Base-by-base conservation (phyloP, 768 basidiomycete species). In the Lentinula guzmanii region DNA sequence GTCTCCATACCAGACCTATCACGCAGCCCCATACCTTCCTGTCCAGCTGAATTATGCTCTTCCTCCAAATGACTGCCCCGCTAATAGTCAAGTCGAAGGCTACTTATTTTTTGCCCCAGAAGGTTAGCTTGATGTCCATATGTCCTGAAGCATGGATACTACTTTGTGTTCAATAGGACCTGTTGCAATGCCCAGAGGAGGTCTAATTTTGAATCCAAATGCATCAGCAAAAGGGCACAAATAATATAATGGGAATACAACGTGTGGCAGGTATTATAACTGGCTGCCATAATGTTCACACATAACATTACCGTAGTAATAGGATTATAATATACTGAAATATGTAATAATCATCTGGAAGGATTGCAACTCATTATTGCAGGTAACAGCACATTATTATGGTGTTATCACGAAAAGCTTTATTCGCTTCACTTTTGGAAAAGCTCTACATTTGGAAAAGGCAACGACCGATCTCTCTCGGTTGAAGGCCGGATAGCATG, bases 401-500 rank as follows among this genome's bases (percentile, higher is more conserved):
- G n/a, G n/a, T n/a, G n/a, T n/a, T n/a, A n/a, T n/a, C n/a, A n/a
- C n/a, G n/a, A n/a, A n/a, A n/a, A n/a, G n/a, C n/a, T n/a, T n/a
- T n/a, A n/a, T n/a, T n/a, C n/a, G n/a, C n/a, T n/a, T n/a, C n/a
- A n/a, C n/a, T n/a, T n/a, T n/a, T n/a, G n/a, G n/a, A n/a, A n/a
- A n/a, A n/a, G n/a, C n/a, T n/a, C n/a, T n/a, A n/a, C n/a, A n/a
- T n/a, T n/a, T n/a, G n/a, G n/a, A n/a, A n/a, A n/a, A n/a, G n/a
- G 69, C 93, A 95, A 16, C 86, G 83, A 42, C 91, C 87, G 56
- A 98, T 90, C 77, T 98, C 95, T 45, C 86, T 76, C 4, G 92
- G 86, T 0, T 87, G 85, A 2, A 98, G 80, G 16, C 94, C 93
- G n/a, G 90, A 91, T 5, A 98, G 82, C 68, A 94, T 94, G 1